These are phyloP conservation scores for Xylogone sp. DNA, from an alignment of 2,329 filamentous ascomycete species.

Conservation along the genomic window DNA sequence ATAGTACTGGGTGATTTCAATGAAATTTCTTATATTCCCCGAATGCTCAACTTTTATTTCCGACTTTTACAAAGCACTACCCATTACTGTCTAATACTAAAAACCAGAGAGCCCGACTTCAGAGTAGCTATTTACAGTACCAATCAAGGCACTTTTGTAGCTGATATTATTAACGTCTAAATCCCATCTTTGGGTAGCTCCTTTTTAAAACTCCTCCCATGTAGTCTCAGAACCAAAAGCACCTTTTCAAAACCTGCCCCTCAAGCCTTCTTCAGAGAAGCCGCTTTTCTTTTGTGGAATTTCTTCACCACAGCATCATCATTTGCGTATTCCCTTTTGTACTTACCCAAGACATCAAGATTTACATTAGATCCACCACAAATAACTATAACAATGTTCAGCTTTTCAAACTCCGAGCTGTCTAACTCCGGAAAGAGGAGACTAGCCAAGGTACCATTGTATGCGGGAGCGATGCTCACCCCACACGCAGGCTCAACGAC, in stretches of 20 bases:
- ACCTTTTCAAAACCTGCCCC: not conserved
- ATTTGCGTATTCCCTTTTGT: slow-evolving; percentile 41
- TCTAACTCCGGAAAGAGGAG: slow-evolving; percentile 49
- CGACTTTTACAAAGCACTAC: too few species aligned
- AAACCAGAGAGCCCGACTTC: too few species aligned
- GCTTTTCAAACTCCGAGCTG: slow-evolving; percentile 57
- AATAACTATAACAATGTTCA: slow-evolving; percentile 78
- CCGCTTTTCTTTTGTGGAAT: not conserved
- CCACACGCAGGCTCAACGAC: slow-evolving; percentile 85
- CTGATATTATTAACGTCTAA: too few species aligned
- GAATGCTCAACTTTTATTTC: too few species aligned
- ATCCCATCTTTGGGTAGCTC: too few species aligned
- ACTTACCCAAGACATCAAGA: slow-evolving; percentile 56
- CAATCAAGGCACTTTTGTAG: too few species aligned
- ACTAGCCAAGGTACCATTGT: slow-evolving; percentile 58
- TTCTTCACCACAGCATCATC: slow-evolving; percentile 12
- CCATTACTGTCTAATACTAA: too few species aligned
- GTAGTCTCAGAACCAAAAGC: too few species aligned
- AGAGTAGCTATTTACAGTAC: too few species aligned
- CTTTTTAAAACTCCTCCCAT: too few species aligned
- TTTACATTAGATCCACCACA: slow-evolving; percentile 75
- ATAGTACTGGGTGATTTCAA: too few species aligned
- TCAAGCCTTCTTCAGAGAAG: not conserved
- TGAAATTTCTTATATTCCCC: too few species aligned
- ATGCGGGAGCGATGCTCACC: slow-evolving; percentile 68